Evolutionary conservation across 1,284 basidiomycete species (phyloP).

Genomic region (Tremellales sp.): DNA sequence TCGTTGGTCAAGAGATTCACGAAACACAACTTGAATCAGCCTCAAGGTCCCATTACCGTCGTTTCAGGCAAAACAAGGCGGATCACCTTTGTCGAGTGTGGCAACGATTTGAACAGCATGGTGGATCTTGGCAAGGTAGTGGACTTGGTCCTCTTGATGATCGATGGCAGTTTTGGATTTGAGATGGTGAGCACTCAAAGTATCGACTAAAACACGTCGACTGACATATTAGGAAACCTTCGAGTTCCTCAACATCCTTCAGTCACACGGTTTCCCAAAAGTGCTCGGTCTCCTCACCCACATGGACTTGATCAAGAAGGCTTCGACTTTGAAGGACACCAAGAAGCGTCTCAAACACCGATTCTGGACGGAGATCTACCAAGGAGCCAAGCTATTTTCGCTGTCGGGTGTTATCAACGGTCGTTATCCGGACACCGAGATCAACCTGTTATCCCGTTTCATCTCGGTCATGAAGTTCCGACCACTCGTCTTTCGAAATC

Average conservation of each 20-base stretch:
- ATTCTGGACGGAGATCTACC: slow-evolving; percentile 99
- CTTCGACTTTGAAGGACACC: slow-evolving; percentile 76
- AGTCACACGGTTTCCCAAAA: slow-evolving; percentile 97
- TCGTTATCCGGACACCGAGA: slow-evolving; percentile 95
- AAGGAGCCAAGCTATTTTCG: slow-evolving; percentile 97
- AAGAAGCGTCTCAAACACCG: slow-evolving; percentile 96
- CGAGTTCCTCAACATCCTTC: slow-evolving; percentile 95
- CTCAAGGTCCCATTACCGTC: slow-evolving; percentile 93
- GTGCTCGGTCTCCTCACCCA: slow-evolving; percentile 95
- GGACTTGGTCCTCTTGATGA: slow-evolving; percentile 93
- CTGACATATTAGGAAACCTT: slow-evolving; percentile 77
- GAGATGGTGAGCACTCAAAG: slow-evolving; percentile 95
- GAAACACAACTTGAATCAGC: slow-evolving; percentile 87
- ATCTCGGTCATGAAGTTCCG: slow-evolving; percentile 99
- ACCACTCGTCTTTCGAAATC: slow-evolving; percentile 90
- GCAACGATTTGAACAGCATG: slow-evolving; percentile 97
- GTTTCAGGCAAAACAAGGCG: slow-evolving; percentile 84
- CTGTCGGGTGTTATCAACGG: slow-evolving; percentile 97
- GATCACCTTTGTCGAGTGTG: slow-evolving; percentile 94
- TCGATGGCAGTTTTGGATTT: slow-evolving; percentile 96
- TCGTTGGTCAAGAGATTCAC: slow-evolving; percentile 88
- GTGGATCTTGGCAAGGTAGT: slow-evolving; percentile 96
- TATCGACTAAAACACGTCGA: not conserved
- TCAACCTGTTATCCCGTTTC: slow-evolving; percentile 92
- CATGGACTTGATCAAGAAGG: slow-evolving; percentile 94